Conservation (phyloP, 2,329 filamentous ascomycete genomes). For the Colletotrichum sp. region DNA sequence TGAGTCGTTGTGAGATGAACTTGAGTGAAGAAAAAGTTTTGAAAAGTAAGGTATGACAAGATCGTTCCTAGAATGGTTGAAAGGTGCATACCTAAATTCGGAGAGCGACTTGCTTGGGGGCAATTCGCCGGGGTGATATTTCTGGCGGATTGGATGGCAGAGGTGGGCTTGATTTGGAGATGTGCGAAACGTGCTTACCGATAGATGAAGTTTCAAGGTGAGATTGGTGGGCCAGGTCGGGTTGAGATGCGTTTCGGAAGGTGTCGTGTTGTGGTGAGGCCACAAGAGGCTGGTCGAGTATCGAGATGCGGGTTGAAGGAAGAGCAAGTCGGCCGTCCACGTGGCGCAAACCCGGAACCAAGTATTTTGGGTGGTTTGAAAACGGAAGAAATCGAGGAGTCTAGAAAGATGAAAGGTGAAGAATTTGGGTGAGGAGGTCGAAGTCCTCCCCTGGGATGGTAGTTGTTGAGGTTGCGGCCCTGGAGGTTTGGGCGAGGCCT, state of each 20-base stretch:
- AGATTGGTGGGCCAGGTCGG: background rate
- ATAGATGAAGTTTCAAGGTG: background rate
- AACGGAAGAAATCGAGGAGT: background rate
- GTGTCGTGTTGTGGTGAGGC: background rate
- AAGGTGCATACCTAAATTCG: background rate
- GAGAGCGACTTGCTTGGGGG: background rate
- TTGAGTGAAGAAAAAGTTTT: accelerated
- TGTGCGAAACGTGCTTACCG: background rate
- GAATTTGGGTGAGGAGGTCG: background rate
- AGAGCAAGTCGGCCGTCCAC: background rate
- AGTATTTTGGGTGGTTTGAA: background rate
- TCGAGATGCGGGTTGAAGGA: background rate
- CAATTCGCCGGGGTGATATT: background rate
- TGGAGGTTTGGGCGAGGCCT: background rate
- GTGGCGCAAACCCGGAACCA: background rate
- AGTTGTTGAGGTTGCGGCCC: background rate
- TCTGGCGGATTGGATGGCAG: background rate
- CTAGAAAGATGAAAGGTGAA: background rate
- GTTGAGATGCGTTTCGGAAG: background rate
- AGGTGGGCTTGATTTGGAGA: background rate
- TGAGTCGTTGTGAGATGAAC: accelerated
- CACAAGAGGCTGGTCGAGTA: background rate
- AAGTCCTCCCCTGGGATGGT: background rate
- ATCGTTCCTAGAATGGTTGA: background rate
- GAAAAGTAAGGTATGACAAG: background rate